phyloP scores from a whole-genome alignment of 176 grass and related monocot species.

The Puya raimondii region DNA sequence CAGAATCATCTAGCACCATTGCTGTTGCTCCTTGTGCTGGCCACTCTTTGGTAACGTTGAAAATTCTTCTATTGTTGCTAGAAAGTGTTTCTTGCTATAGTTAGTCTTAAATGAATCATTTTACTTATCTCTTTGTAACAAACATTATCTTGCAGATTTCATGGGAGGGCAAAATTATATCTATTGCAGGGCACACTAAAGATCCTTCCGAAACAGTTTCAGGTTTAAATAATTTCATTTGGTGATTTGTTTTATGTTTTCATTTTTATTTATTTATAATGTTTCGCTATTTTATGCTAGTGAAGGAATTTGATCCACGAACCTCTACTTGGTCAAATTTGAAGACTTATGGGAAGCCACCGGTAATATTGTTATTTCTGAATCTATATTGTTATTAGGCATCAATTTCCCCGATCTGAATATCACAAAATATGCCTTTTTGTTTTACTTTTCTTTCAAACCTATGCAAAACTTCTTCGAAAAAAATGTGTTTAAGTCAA shows the following conservation, averaged over 20 bases:
- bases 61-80: conserved; percentile 5
- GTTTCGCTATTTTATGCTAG: conserved; percentile 50
- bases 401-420: not conserved
- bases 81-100: not conserved
- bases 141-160: conserved; percentile 44
- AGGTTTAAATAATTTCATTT: conserved; percentile 48
- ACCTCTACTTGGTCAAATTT: conserved; percentile 84
- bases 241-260: conserved; percentile 17
- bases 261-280: conserved; percentile 1
- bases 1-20: conserved; percentile 35
- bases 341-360: conserved; percentile 80
- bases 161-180: conserved; percentile 79
- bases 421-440: conserved; percentile 8
- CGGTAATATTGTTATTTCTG: conserved; percentile 56
- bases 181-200: conserved; percentile 85
- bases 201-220: conserved; percentile 80
- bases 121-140: not conserved
- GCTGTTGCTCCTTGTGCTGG: conserved; percentile 77
- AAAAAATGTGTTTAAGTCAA: no score
- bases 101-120: not conserved
- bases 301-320: conserved; percentile 99
- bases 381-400: not conserved
- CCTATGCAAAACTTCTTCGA: not conserved
- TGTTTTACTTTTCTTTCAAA: conserved; percentile 6
- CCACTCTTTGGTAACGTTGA: conserved; percentile 79